These are phyloP conservation scores for Pichia thaimueangensis DNA, from an alignment of 805 yeast species.

Conservation along the genomic window DNA sequence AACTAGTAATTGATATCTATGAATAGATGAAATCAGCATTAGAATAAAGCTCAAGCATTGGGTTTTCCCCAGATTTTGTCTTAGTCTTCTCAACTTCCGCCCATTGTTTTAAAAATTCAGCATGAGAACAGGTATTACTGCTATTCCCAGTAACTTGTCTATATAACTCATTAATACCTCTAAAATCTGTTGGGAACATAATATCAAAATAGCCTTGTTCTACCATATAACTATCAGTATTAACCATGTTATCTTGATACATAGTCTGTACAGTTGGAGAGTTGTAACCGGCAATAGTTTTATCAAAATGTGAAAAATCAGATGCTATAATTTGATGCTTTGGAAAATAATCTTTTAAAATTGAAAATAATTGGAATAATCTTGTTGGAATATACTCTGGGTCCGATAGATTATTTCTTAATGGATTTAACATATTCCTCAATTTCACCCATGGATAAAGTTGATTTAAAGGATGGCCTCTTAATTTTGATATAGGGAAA, in stretches of 20 bases:
- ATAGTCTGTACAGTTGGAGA: conserved; percentile 80
- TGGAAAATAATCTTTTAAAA: conserved; percentile 61
- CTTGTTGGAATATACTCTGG: conserved; percentile 84
- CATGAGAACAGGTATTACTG: conserved; percentile 49
- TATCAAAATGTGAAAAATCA: conserved; percentile 56
- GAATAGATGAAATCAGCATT: conserved; percentile 66
- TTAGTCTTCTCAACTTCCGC: conserved; percentile 61
- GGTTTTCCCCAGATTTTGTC: conserved; percentile 75
- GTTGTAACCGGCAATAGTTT: conserved; percentile 49
- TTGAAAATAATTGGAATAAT: conserved; percentile 55
- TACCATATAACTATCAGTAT: conserved; percentile 70
- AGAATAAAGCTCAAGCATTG: conserved; percentile 69
- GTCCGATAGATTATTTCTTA: conserved; percentile 57
- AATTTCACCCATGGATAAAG: conserved; percentile 36
- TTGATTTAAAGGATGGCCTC: conserved; percentile 55
- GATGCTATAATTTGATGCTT: conserved; percentile 68
- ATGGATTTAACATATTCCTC: conserved; percentile 52
- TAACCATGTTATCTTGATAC: conserved; percentile 58
- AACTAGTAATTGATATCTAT: conserved; percentile 12
- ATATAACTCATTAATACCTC: conserved; percentile 54
- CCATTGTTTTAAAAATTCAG: conserved; percentile 62
- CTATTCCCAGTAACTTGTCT: conserved; percentile 55
- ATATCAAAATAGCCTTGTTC: conserved; percentile 83
- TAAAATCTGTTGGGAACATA: conserved; percentile 79
- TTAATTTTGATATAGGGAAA: conserved; percentile 26